phyloP scores from a whole-genome alignment of 331 rosid species.

The Pyrus hybrid region DNA sequence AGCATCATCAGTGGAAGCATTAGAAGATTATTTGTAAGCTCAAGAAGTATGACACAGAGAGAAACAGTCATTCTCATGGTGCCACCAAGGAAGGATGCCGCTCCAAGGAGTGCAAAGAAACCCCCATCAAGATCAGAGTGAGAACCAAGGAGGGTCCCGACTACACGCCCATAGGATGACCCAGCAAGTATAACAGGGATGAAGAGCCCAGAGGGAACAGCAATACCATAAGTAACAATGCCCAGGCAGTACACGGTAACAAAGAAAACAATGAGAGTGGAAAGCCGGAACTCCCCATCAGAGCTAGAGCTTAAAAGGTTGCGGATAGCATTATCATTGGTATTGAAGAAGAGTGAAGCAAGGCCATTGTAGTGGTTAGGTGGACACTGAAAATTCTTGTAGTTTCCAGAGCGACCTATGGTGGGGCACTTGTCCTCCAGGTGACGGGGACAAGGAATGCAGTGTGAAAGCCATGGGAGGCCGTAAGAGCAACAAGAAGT shows the following conservation, averaged over 20 bases:
- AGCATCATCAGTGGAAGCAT: constrained; percentile 72
- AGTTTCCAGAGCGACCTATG: constrained; percentile 58
- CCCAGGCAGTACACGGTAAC: constrained; percentile 55
- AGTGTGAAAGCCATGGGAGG: constrained; percentile 65
- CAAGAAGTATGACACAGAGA: constrained; percentile 65
- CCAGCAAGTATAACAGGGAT: constrained; percentile 95
- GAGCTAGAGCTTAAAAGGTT: constrained; percentile 54
- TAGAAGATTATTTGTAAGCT: constrained; percentile 54
- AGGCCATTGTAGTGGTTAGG: constrained; percentile 75
- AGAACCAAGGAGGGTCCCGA: constrained; percentile 48
- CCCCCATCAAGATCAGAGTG: constrained; percentile 54
- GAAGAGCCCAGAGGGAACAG: constrained; percentile 87
- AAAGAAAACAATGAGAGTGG: constrained; percentile 60
- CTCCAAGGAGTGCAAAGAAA: constrained; percentile 68
- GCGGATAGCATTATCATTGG: constrained; percentile 86
- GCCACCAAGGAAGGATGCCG: constrained; percentile 76
- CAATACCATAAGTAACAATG: constrained; percentile 75
- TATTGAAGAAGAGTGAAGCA: constrained; percentile 79
- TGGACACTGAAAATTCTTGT: constrained; percentile 72
- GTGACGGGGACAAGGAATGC: constrained; percentile 58
- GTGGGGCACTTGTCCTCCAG: constrained; percentile 53
- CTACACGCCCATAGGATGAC: constrained; percentile 71
- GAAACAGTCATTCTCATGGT: constrained; percentile 87
- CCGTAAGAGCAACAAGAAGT: constrained; percentile 68
- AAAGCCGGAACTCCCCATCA: constrained; percentile 45